Evolutionary conservation across 1,284 basidiomycete genomes (phyloP).

Genomic region (Ustilago trichophora): DNA sequence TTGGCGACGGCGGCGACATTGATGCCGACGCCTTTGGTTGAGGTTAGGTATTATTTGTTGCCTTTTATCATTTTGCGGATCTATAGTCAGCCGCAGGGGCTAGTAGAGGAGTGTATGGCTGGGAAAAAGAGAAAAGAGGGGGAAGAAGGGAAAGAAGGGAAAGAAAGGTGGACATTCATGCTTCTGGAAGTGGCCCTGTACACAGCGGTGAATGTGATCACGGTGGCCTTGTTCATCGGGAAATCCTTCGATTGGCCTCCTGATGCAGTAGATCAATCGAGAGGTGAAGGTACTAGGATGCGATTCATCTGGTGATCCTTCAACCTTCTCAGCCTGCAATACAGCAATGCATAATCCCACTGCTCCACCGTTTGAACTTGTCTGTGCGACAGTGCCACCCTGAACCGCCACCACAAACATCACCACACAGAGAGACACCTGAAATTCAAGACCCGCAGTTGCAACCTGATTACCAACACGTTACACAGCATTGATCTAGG

Average conservation of each 20-base stretch:
- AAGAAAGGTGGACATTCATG: constrained; percentile 70
- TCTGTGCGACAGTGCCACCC: no score
- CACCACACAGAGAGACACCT: no score
- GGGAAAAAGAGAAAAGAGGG: constrained; percentile 71
- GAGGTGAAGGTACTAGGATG: constrained; percentile 23
- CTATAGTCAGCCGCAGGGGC: constrained; percentile 70
- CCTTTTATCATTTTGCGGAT: constrained; percentile 83
- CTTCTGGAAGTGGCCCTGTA: constrained; percentile 77
- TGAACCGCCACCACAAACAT: no score
- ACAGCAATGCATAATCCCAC: no score
- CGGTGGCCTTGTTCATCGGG: constrained; percentile 64
- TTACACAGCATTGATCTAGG: no score
- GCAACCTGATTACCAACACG: no score
- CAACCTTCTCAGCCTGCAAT: no score
- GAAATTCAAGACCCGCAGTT: no score
- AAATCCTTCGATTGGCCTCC: constrained; percentile 61
- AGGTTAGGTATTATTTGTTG: constrained; percentile 90
- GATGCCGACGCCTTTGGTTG: constrained; percentile 85
- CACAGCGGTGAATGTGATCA: constrained; percentile 65
- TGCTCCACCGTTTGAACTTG: no score
- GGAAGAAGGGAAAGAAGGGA: no score
- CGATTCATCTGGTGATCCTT: constrained; percentile 51
- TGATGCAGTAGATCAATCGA: constrained; percentile 6
- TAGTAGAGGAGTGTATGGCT: no score
- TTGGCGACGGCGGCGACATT: constrained; percentile 69